A percentile compares a stretch with the other conserved stretches of the same genome.
Evolutionary conservation across 257 asterid genomes (phyloP).

Genomic region (Anisodus tanguticus): DNA sequence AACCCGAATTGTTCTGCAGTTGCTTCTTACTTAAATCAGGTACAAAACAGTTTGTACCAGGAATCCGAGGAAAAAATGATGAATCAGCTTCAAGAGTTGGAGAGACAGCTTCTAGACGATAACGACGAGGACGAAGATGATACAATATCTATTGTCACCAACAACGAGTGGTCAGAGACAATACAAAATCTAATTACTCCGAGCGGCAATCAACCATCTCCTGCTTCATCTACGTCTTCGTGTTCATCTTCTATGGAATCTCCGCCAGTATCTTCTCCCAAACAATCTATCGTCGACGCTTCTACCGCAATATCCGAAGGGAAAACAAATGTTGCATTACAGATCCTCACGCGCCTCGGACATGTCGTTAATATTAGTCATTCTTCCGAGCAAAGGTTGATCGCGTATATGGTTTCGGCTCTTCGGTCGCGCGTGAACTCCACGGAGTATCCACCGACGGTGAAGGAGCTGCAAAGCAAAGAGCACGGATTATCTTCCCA

Average conservation of each 20-base stretch:
- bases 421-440: constrained; percentile 57
- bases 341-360: constrained; percentile 81
- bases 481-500: constrained; percentile 57
- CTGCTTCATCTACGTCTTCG: constrained; percentile 73
- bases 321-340: constrained; percentile 51
- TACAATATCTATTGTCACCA: constrained; percentile 54
- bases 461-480: constrained; percentile 41
- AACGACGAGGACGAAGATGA: constrained; percentile 53
- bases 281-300: constrained; percentile 54
- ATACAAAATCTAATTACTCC: constrained; percentile 53
- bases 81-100: constrained; percentile 69
- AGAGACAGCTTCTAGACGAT: constrained; percentile 69
- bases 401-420: constrained; percentile 47
- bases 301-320: constrained; percentile 69
- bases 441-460: constrained; percentile 43
- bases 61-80: constrained; percentile 57
- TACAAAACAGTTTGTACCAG: constrained; percentile 35
- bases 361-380: constrained; percentile 57
- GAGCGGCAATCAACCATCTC: constrained; percentile 43
- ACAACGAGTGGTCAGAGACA: constrained; percentile 78
- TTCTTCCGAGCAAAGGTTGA: constrained; percentile 65
- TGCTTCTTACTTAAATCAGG: constrained; percentile 45
- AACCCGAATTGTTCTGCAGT: constrained; percentile 31
- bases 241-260: constrained; percentile 68
- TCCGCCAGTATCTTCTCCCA: constrained; percentile 57